These are phyloP conservation scores for Trichoderma aggressivum DNA, from an alignment of 2,329 filamentous ascomycete genomes.

Conservation along the genomic window DNA sequence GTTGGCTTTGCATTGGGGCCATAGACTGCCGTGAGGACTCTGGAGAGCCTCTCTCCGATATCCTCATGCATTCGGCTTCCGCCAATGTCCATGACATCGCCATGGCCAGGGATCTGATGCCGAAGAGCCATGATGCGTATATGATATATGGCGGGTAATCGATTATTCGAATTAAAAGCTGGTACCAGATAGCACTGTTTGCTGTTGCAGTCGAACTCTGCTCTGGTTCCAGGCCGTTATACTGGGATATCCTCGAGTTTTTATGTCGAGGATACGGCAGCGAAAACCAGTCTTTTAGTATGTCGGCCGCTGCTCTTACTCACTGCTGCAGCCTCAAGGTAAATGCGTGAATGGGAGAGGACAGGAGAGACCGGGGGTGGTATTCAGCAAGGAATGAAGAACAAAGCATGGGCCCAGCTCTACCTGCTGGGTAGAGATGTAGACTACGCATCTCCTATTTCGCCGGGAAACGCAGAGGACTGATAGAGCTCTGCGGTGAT, in stretches of 20 bases:
- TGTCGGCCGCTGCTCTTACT: not conserved
- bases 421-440: slow-evolving; percentile 6
- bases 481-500: slow-evolving; percentile 9
- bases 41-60: slow-evolving; percentile 29
- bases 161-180: not conserved
- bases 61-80: slow-evolving; percentile 33
- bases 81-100: slow-evolving; percentile 38
- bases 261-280: not conserved
- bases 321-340: not conserved
- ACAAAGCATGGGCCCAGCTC: not conserved
- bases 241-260: not conserved
- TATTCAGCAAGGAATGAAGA: not conserved
- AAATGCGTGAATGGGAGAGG: not conserved
- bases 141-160: not conserved
- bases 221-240: not conserved
- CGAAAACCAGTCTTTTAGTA: not conserved
- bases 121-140: not conserved
- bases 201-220: not conserved
- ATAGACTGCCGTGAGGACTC: slow-evolving; percentile 27
- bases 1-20: slow-evolving; percentile 27
- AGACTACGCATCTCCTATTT: not conserved
- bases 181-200: not conserved
- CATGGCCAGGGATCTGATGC: slow-evolving; percentile 24
- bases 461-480: slow-evolving; percentile 5
- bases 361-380: not conserved